A percentile compares a stretch with the other conserved stretches of the same genome.
These are phyloP conservation scores for Xylariaceae sp. DNA, from an alignment of 2,329 filamentous ascomycete species.

Conservation along the genomic window DNA sequence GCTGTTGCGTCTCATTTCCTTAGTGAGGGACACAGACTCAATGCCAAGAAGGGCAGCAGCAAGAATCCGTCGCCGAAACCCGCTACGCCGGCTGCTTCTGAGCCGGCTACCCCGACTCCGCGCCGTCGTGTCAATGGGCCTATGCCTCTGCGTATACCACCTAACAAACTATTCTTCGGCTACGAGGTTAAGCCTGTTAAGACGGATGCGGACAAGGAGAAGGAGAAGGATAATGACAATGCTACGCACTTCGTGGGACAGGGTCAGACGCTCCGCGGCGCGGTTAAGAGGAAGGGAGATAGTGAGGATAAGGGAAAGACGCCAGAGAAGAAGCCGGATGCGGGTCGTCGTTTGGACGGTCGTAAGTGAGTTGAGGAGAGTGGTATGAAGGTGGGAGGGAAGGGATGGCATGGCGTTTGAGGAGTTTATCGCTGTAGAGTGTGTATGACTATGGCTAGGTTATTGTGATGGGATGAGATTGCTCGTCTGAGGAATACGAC, in stretches of 20 bases:
- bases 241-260: slow-evolving; percentile 74
- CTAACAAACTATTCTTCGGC: slow-evolving; percentile 93
- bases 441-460: background rate
- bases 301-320: slow-evolving; percentile 43
- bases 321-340: slow-evolving; percentile 43
- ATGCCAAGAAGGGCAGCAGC: slow-evolving; percentile 75
- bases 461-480: slow-evolving; percentile 2
- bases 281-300: slow-evolving; percentile 65
- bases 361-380: slow-evolving; percentile 26
- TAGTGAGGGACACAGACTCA: slow-evolving; percentile 74
- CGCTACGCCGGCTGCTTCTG: slow-evolving; percentile 60
- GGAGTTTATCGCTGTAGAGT: slow-evolving; percentile 9
- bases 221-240: slow-evolving; percentile 57
- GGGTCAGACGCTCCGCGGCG: slow-evolving; percentile 70
- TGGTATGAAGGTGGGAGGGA: background rate
- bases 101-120: slow-evolving; percentile 30
- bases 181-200: slow-evolving; percentile 89
- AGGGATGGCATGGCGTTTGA: slow-evolving; percentile 16
- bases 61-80: slow-evolving; percentile 61
- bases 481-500: too few species aligned
- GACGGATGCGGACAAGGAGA: slow-evolving; percentile 65
- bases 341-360: slow-evolving; percentile 43
- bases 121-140: slow-evolving; percentile 64
- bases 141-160: slow-evolving; percentile 75
- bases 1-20: slow-evolving; percentile 66